Conservation (phyloP, 2,329 filamentous ascomycete species). For the Proliferodiscus dingleyae region DNA sequence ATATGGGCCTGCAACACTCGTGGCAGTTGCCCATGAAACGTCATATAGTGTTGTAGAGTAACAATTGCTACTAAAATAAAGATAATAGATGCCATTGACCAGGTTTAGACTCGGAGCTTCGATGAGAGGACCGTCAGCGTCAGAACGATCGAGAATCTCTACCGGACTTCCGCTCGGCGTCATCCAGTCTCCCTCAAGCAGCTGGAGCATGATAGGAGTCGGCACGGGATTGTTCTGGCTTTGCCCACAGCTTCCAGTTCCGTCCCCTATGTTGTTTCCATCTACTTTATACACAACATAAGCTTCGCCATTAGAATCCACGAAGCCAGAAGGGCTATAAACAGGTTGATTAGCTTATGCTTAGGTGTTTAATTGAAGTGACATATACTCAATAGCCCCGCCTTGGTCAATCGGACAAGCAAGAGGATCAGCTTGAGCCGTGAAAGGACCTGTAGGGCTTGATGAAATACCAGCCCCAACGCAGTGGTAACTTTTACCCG, state of each 20-base stretch:
- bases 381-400: conserved; percentile 51
- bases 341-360: too few relatives aligned
- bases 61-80: conserved; percentile 59
- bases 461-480: not conserved
- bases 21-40: conserved; percentile 50
- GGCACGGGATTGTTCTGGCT: conserved; percentile 34
- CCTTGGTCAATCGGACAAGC: conserved; percentile 48
- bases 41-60: conserved; percentile 51
- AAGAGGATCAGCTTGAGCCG: conserved; percentile 25
- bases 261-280: conserved; percentile 43
- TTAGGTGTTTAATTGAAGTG: too few relatives aligned
- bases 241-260: conserved; percentile 41
- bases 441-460: not conserved
- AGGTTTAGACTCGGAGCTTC: conserved; percentile 54
- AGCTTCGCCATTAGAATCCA: conserved; percentile 46
- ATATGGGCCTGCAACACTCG: not conserved
- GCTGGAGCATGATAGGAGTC: conserved; percentile 55
- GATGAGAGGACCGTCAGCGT: conserved; percentile 48
- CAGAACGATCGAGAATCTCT: conserved; percentile 41
- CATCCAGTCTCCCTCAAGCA: conserved; percentile 45
- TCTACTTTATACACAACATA: conserved; percentile 64
- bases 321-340: conserved; percentile 48
- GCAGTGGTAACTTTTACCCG: not conserved
- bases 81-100: conserved; percentile 47
- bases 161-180: conserved; percentile 44